Percentiles rank a stretch among this genome's conserved stretches.
phyloP scores from a whole-genome alignment of 2,329 filamentous ascomycete genomes.

The Metarhizium guizhouense region DNA sequence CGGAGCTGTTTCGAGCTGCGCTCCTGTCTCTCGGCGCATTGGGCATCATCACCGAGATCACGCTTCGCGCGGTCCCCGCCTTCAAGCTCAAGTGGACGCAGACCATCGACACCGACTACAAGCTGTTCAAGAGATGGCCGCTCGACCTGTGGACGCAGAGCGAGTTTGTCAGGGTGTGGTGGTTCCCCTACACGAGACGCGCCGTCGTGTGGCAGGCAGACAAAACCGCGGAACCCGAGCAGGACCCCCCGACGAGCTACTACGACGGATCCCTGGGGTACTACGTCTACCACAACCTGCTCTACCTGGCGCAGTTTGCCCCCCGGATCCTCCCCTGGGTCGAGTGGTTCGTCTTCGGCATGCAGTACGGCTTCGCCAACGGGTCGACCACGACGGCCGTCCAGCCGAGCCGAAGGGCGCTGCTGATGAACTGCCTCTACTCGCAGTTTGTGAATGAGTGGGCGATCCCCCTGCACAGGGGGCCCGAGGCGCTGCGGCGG shows the following conservation, averaged over 20 bases:
- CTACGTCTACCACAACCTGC: slow-evolving; percentile 83
- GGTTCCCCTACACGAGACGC: slow-evolving; percentile 85
- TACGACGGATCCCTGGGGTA: slow-evolving; percentile 79
- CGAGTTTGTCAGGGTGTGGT: slow-evolving; percentile 94
- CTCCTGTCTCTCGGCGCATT: slow-evolving; percentile 81
- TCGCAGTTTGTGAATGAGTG: slow-evolving; percentile 99
- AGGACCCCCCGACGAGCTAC: slow-evolving; percentile 57
- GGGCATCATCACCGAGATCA: slow-evolving; percentile 84
- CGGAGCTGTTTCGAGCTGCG: slow-evolving; percentile 78
- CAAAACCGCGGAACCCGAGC: slow-evolving; percentile 55
- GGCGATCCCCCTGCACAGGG: slow-evolving; percentile 79
- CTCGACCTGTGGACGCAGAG: slow-evolving; percentile 68
- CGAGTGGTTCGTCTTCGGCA: slow-evolving; percentile 94
- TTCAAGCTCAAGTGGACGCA: slow-evolving; percentile 87
- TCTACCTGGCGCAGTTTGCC: slow-evolving; percentile 69
- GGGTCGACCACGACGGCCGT: slow-evolving; percentile 62
- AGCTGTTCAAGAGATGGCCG: slow-evolving; percentile 64
- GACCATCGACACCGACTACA: slow-evolving; percentile 60
- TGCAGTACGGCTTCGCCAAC: slow-evolving; percentile 88
- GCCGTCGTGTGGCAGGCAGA: slow-evolving; percentile 88
- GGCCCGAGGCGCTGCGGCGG: slow-evolving; percentile 76
- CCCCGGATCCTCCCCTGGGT: slow-evolving; percentile 77
- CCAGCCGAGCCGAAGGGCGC: slow-evolving; percentile 68
- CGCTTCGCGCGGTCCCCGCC: slow-evolving; percentile 68
- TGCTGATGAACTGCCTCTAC: slow-evolving; percentile 96